Evolutionary conservation across 148 eudicot species (phyloP).

Genomic region (Polygonum aviculare): DNA sequence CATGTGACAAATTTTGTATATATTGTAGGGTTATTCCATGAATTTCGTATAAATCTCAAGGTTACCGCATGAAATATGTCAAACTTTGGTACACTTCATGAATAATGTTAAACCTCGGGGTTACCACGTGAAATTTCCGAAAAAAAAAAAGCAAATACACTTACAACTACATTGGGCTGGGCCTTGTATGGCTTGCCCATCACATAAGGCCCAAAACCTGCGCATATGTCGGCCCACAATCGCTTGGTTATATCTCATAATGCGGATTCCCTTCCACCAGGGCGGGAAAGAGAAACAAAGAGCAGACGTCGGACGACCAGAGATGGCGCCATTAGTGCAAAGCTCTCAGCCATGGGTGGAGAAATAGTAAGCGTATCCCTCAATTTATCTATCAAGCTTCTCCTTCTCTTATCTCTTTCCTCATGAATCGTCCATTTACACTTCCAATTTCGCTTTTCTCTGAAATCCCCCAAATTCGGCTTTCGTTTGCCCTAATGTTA

Average conservation of each 20-base stretch:
- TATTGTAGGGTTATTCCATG: no score
- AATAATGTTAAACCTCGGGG: no score
- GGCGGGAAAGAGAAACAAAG: constrained; percentile 31
- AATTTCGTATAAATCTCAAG: no score
- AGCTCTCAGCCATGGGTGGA: constrained; percentile 94
- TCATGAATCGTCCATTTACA: background rate
- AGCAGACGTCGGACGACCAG: constrained; percentile 12
- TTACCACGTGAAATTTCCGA: no score
- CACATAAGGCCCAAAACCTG: background rate
- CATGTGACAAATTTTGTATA: no score
- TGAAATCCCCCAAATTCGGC: background rate
- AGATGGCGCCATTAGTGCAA: constrained; percentile 76
- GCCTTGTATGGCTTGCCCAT: background rate
- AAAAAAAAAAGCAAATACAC: no score
- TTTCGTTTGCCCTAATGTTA: background rate
- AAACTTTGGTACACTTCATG: no score
- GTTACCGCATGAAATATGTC: no score
- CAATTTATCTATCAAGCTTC: background rate
- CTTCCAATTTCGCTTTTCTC: background rate
- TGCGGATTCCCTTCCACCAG: background rate
- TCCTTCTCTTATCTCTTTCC: background rate
- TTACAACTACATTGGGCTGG: background rate
- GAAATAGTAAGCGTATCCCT: constrained; percentile 54
- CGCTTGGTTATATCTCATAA: background rate
- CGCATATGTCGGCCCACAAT: background rate